phyloP scores from a whole-genome alignment of 352 stramenopile species.

The Globisporangium cystogenes region DNA sequence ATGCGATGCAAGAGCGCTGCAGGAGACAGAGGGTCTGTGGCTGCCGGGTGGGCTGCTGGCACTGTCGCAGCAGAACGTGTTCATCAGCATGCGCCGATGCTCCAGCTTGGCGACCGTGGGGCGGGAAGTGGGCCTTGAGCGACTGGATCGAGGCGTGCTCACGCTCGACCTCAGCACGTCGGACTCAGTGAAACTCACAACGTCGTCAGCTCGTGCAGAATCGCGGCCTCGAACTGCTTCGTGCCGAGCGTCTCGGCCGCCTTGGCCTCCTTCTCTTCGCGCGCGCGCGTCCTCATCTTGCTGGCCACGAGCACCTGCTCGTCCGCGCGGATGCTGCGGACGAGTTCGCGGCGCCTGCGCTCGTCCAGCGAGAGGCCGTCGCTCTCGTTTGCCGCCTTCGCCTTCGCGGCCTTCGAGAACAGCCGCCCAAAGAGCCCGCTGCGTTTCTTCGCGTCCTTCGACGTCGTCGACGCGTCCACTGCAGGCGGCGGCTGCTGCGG shows the following conservation, averaged over 20 bases:
- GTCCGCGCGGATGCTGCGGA: constrained; percentile 17
- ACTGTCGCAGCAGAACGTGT: too few relatives aligned
- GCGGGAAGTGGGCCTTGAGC: too few relatives aligned
- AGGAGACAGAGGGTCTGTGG: too few relatives aligned
- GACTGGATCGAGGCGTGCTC: too few relatives aligned
- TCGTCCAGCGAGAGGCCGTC: constrained; percentile 25
- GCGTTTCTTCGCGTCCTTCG: constrained; percentile 13
- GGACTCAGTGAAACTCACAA: too few relatives aligned
- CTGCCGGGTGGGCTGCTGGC: too few relatives aligned
- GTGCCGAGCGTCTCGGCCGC: constrained; percentile 31
- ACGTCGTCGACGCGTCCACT: not conserved
- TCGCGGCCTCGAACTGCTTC: constrained; percentile 38
- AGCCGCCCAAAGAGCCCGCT: constrained; percentile 17
- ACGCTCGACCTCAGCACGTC: too few relatives aligned
- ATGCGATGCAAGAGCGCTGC: too few relatives aligned
- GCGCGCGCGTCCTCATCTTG: constrained; percentile 27
- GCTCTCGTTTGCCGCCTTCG: not conserved
- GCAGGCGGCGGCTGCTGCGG: too few relatives aligned
- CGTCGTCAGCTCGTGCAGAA: constrained; percentile 39
- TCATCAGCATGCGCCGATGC: too few relatives aligned
- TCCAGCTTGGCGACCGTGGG: too few relatives aligned
- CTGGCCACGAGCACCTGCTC: constrained; percentile 20
- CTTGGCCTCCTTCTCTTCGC: constrained; percentile 31
- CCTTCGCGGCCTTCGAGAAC: constrained; percentile 9
- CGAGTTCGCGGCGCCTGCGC: constrained; percentile 27